phyloP scores from a whole-genome alignment of 352 stramenopile species.

The Hyphochytrium catenoides region DNA sequence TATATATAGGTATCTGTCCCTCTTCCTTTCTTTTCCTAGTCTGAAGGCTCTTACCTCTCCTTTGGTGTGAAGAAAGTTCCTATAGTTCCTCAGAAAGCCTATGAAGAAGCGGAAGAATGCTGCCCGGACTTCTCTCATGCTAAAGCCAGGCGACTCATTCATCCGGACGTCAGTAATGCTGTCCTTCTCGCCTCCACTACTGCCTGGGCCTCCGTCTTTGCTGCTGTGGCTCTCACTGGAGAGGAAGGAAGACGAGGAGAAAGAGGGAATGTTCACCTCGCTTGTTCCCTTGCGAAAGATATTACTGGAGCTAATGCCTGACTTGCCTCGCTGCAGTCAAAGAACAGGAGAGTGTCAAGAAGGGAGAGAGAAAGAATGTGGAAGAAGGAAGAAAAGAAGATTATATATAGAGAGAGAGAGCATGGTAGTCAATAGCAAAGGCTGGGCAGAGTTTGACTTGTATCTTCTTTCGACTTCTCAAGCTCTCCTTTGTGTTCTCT shows the following conservation, averaged over 20 bases:
- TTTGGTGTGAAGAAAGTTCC: too few relatives aligned
- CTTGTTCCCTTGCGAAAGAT: constrained; percentile 7
- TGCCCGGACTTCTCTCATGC: constrained; percentile 23
- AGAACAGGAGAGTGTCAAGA: background rate
- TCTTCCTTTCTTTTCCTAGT: too few relatives aligned
- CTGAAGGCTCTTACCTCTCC: too few relatives aligned
- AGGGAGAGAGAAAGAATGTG: too few relatives aligned
- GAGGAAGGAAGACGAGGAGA: constrained; percentile 8
- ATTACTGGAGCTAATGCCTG: constrained; percentile 10
- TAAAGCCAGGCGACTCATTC: constrained; percentile 45
- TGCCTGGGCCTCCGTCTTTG: constrained; percentile 14
- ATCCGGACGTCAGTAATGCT: constrained; percentile 28
- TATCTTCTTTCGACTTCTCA: background rate
- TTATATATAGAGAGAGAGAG: constrained; percentile 1
- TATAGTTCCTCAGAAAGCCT: constrained; percentile 47
- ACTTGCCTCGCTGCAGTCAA: background rate
- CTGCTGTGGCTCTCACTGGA: constrained; percentile 1
- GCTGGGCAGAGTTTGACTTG: background rate
- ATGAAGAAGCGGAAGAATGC: constrained; percentile 57
- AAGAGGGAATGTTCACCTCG: constrained; percentile 15
- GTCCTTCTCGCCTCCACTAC: too few relatives aligned
- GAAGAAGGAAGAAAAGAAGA: too few relatives aligned
- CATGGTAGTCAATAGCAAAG: background rate
- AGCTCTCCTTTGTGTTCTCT: constrained; percentile 1
- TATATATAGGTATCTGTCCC: too few relatives aligned